phyloP scores from a whole-genome alignment of 805 yeast species.

The Yarrowia bubula region DNA sequence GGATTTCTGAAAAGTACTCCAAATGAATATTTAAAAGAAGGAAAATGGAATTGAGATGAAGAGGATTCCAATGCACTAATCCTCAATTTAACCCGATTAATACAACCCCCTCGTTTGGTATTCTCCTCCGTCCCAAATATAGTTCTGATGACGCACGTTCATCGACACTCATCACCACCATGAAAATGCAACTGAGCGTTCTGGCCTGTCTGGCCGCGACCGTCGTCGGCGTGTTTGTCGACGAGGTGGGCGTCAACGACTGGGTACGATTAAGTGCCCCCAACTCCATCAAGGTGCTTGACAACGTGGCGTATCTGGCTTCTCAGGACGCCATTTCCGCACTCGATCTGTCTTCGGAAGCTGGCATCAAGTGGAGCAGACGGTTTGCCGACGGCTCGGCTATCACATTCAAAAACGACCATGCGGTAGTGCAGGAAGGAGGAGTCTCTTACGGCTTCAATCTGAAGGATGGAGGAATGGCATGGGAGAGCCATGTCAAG shows the following conservation, averaged over 20 bases:
- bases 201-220: constrained; percentile 5
- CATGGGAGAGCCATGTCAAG: constrained; percentile 19
- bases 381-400: not conserved
- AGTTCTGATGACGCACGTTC: not conserved
- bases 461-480: constrained; percentile 2
- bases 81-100: not conserved
- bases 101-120: not conserved
- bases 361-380: constrained; percentile 8
- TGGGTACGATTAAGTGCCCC: constrained; percentile 16
- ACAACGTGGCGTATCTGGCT: constrained; percentile 21
- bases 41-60: not conserved
- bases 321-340: constrained; percentile 11
- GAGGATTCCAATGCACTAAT: not conserved
- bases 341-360: constrained; percentile 1
- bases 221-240: constrained; percentile 22
- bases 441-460: constrained; percentile 15
- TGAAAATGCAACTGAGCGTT: constrained; percentile 14
- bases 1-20: not conserved
- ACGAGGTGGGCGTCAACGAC: constrained; percentile 28
- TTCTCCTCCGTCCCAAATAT: not conserved
- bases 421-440: not conserved
- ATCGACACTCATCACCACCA: constrained; percentile 17
- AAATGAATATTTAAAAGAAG: not conserved
- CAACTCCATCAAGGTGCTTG: constrained; percentile 2
- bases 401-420: constrained; percentile 19